Percentiles rank a stretch among this genome's conserved stretches.
Conservation (phyloP, 495 filamentous ascomycete species). For the Podospora pseudopauciseta region DNA sequence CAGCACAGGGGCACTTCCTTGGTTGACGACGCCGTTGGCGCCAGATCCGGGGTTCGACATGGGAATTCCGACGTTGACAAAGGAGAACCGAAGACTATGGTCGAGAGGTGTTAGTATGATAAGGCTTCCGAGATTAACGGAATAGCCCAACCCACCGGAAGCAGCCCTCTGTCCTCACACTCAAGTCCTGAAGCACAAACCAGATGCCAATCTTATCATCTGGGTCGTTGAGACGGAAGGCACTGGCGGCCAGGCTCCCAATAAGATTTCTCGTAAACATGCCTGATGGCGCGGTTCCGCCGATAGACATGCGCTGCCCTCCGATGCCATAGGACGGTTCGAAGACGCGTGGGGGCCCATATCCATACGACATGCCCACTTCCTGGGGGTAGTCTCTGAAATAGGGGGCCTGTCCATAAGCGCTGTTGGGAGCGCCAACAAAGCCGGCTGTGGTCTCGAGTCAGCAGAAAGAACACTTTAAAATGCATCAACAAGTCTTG, state of each 20-base stretch:
- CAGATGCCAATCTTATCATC: conserved; percentile 86
- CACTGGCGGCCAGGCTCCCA: conserved; percentile 85
- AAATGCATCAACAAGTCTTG: neutral
- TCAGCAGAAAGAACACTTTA: neutral
- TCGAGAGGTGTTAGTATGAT: neutral
- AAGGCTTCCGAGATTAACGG: neutral
- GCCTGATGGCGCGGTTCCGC: conserved; percentile 55
- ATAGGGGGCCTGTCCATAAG: conserved; percentile 26
- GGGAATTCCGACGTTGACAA: conserved; percentile 72
- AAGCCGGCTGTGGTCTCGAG: neutral
- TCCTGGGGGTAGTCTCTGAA: conserved; percentile 30
- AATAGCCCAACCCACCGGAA: conserved; percentile 63
- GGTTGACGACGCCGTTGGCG: conserved; percentile 55
- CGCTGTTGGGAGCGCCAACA: conserved; percentile 25
- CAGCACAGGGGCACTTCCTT: conserved; percentile 75
- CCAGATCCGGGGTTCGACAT: conserved; percentile 17
- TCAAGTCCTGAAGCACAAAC: conserved; percentile 96
- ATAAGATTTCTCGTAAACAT: conserved; percentile 98
- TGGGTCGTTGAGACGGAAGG: conserved; percentile 78
- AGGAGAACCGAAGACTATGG: conserved; percentile 53
- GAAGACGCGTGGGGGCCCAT: conserved; percentile 27
- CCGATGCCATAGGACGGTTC: conserved; percentile 22
- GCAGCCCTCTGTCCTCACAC: conserved; percentile 83
- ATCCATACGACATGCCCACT: conserved; percentile 14
- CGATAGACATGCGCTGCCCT: conserved; percentile 38